Evolutionary conservation across 2,329 filamentous ascomycete genomes (phyloP).

Genomic region (Achaetomium macrosporum): DNA sequence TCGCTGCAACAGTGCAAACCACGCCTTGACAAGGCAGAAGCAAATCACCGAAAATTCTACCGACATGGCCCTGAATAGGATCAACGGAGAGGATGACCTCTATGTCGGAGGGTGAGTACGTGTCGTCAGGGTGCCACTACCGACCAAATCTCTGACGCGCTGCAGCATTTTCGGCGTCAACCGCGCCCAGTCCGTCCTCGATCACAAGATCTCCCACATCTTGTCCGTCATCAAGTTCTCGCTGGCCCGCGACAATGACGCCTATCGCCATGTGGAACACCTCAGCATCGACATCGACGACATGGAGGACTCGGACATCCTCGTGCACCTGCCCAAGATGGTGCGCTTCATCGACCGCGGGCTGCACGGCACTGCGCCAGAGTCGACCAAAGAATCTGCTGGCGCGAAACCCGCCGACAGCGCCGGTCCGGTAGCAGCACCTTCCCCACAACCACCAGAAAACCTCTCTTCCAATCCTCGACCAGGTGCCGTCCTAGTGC

Average conservation of each 20-base stretch:
- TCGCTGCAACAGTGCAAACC: background rate
- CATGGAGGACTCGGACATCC: constrained; percentile 78
- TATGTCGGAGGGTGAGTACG: constrained; percentile 69
- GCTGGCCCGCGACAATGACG: constrained; percentile 42
- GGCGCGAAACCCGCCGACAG: background rate
- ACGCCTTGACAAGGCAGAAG: no score
- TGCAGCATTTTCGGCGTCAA: constrained; percentile 72
- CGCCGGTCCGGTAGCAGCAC: no score
- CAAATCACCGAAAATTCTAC: background rate
- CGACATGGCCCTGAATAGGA: constrained; percentile 56
- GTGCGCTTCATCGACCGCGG: constrained; percentile 80
- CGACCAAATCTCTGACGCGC: constrained; percentile 19
- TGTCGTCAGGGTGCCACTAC: background rate
- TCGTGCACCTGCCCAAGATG: constrained; percentile 71
- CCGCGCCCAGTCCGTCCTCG: constrained; percentile 61
- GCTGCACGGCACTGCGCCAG: constrained; percentile 36
- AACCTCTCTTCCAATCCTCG: no score
- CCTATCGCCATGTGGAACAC: constrained; percentile 54
- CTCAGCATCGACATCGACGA: constrained; percentile 83
- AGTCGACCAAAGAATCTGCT: background rate
- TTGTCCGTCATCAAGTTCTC: constrained; percentile 64
- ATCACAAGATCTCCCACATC: constrained; percentile 79
- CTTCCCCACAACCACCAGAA: background rate
- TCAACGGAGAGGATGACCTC: constrained; percentile 64
- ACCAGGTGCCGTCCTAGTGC: constrained; percentile 46